Conservation (phyloP, 2,329 filamentous ascomycete species). For the Talaromyces sp. region DNA sequence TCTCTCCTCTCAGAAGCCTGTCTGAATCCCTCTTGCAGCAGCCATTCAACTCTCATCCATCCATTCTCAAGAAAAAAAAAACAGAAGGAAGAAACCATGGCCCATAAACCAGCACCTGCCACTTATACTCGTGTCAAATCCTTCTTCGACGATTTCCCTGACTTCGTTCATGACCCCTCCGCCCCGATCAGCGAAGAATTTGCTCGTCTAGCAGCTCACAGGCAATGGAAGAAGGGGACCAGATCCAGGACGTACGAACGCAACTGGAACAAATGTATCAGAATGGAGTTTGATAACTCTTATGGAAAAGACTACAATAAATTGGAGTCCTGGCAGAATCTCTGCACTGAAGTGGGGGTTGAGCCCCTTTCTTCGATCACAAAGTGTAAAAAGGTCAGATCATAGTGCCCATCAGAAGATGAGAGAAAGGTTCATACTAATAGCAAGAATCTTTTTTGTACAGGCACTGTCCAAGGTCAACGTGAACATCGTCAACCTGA, state of each 20-base stretch:
- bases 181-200: conserved; percentile 21
- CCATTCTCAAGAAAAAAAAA: neutral
- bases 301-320: conserved; percentile 15
- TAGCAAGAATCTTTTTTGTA: neutral
- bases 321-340: conserved; percentile 21
- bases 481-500: conserved; percentile 29
- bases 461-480: conserved; percentile 22
- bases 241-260: conserved; percentile 20
- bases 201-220: conserved; percentile 15
- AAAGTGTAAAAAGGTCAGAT: conserved; percentile 25
- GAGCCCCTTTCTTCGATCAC: conserved; percentile 19
- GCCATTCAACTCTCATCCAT: neutral
- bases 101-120: neutral
- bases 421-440: neutral
- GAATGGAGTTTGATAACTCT: conserved; percentile 18
- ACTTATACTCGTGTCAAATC: neutral
- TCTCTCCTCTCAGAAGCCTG: neutral
- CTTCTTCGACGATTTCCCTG: conserved; percentile 18
- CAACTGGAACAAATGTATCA: conserved; percentile 22
- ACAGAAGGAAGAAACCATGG: neutral
- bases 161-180: conserved; percentile 15
- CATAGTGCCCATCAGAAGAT: neutral
- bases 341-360: conserved; percentile 25
- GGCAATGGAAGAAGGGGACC: conserved; percentile 21
- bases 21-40: neutral